Evolutionary conservation across 2,329 filamentous ascomycete species (phyloP), one percentile per base, ranked within the genome.

Genomic region (Penicillium sp.): DNA sequence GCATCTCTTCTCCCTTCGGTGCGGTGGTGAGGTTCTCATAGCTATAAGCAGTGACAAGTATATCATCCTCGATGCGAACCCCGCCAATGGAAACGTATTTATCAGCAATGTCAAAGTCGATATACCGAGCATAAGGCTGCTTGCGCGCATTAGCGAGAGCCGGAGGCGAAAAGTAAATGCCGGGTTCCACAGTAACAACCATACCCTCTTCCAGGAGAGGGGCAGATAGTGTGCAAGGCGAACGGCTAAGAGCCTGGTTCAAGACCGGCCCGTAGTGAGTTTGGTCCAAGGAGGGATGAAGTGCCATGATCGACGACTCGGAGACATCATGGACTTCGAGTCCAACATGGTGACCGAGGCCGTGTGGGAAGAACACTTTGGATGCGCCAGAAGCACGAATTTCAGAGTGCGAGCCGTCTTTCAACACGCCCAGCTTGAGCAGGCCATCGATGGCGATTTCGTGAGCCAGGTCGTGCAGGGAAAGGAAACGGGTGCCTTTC

Each of bases 381-480:
- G 66, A 69, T 14, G 60, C 68, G 24, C 69, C 68, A 1, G 68
- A 68, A 16, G 59, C 47, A 34, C 58, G 57, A 39, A 72, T 63
- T 27, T 70, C 69, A 14, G 84, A 78, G 46, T 78, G 77, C 51
- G 80, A 74, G 29, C 72, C 75, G 8, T 81, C 77, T 63, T 79
- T 79, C 31, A 96, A 70, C 38, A 97, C 85, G 1, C 89, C 89
- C 0, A 96, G 75, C 18, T 75, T 69, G 23, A 89, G 73, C 3
- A 97, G 74, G 0, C 89, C 90, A 13, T 87, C 80, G 54, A 95
- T 90, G 42, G 88, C 87, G 43, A 95, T 79, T 55, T 79, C 79
- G 71, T 95, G 89, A 0, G 90, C 90, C 35, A 83, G 78, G 40
- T 84, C 70, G 64, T 96, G 89, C 2, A 95, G 79, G 41, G 88